Conservation (phyloP, 441 rosid species). For the Syzygium syzygioides region DNA sequence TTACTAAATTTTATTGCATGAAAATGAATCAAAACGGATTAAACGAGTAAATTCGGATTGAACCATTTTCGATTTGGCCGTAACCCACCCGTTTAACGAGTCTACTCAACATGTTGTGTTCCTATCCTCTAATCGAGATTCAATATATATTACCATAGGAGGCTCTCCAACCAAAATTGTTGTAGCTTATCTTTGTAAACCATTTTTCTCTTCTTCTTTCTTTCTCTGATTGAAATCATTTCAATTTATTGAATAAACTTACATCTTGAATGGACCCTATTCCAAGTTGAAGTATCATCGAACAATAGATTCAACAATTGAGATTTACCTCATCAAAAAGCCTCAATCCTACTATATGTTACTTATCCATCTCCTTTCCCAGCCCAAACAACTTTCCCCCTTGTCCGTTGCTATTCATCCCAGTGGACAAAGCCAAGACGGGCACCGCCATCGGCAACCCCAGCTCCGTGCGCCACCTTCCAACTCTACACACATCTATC, state of each 20-base stretch:
- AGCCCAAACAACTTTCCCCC: neutral
- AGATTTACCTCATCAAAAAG: neutral
- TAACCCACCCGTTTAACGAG: no score
- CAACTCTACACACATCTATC: neutral
- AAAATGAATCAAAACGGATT: no score
- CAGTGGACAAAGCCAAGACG: rapidly evolving
- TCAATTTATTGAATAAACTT: neutral
- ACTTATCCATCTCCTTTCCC: neutral
- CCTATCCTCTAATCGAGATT: neutral
- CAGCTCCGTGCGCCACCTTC: no score
- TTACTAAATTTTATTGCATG: no score
- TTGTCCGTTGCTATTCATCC: neutral
- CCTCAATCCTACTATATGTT: neutral
- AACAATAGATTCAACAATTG: neutral
- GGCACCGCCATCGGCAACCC: no score
- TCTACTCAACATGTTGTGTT: no score
- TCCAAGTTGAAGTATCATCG: neutral
- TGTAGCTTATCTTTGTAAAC: neutral
- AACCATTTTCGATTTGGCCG: no score
- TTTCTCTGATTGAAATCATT: neutral
- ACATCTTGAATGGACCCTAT: neutral
- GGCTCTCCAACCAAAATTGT: neutral
- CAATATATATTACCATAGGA: neutral
- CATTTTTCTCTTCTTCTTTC: neutral
- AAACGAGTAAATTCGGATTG: no score